Evolutionary conservation across 306 rosid genomes (phyloP).

Genomic region (Biancaea sappan): DNA sequence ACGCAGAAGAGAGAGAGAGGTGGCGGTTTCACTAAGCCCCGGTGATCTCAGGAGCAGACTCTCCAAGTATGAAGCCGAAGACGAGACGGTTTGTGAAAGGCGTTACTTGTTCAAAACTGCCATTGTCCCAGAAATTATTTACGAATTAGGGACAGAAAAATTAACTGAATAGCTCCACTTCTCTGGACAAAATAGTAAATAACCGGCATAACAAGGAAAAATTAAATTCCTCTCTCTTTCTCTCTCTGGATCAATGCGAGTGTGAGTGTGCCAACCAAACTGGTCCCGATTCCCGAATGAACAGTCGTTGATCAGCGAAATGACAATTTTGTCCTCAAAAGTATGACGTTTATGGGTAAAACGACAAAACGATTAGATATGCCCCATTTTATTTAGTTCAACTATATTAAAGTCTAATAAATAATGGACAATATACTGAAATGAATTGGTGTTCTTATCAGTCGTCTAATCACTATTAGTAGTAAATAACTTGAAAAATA

Average conservation of each 20-base stretch:
- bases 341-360: not conserved
- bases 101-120: not conserved
- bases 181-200: not conserved
- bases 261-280: not conserved
- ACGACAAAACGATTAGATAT: not conserved
- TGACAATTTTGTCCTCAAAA: not conserved
- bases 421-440: too few species aligned
- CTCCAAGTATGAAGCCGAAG: not conserved
- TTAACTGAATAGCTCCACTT: not conserved
- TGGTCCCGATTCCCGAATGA: not conserved
- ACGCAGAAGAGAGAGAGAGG: not conserved
- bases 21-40: constrained; percentile 4
- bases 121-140: not conserved
- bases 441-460: too few species aligned
- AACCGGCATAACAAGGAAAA: constrained; percentile 6
- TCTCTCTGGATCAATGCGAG: not conserved
- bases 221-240: not conserved
- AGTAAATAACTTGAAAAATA: too few species aligned
- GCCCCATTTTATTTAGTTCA: not conserved
- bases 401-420: too few species aligned
- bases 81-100: not conserved
- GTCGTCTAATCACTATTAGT: too few species aligned
- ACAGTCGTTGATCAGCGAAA: not conserved
- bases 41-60: not conserved
- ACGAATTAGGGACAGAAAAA: not conserved